phyloP scores from a whole-genome alignment of 73 alveolate species.

The Symbiodinium natans region DNA sequence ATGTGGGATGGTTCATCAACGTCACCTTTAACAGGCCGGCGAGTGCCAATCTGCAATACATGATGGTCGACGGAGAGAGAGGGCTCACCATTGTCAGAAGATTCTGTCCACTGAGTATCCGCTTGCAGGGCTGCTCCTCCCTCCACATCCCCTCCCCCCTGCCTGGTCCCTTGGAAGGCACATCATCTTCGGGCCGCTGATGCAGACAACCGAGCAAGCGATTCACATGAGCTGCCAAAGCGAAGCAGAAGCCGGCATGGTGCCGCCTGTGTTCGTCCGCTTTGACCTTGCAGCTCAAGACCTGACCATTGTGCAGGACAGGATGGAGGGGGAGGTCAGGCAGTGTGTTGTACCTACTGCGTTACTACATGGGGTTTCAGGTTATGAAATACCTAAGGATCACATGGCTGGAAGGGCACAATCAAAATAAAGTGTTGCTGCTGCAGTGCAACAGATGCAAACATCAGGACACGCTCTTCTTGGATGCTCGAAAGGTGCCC shows the following conservation, averaged over 20 bases:
- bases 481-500: constrained; percentile 42
- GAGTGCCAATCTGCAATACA: too few relatives aligned
- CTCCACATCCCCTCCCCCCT: too few relatives aligned
- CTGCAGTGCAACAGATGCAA: neutral
- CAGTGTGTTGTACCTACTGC: too few relatives aligned
- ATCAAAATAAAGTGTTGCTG: too few relatives aligned
- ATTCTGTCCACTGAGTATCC: too few relatives aligned
- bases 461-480: constrained; percentile 22
- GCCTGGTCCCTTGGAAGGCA: constrained; percentile 3
- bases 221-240: constrained; percentile 61
- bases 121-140: too few relatives aligned
- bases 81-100: too few relatives aligned
- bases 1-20: constrained; percentile 39
- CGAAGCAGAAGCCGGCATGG: constrained; percentile 50
- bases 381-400: too few relatives aligned
- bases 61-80: too few relatives aligned
- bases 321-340: too few relatives aligned
- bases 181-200: constrained; percentile 42
- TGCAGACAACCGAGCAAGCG: constrained; percentile 24
- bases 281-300: neutral
- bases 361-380: too few relatives aligned
- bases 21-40: constrained; percentile 65
- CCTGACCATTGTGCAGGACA: neutral
- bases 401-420: too few relatives aligned
- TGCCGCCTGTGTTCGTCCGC: constrained; percentile 9